Percentiles rank a stretch among this genome's conserved stretches.
Conservation (phyloP, 140 eudicot species). For the Bidens hawaiensis region DNA sequence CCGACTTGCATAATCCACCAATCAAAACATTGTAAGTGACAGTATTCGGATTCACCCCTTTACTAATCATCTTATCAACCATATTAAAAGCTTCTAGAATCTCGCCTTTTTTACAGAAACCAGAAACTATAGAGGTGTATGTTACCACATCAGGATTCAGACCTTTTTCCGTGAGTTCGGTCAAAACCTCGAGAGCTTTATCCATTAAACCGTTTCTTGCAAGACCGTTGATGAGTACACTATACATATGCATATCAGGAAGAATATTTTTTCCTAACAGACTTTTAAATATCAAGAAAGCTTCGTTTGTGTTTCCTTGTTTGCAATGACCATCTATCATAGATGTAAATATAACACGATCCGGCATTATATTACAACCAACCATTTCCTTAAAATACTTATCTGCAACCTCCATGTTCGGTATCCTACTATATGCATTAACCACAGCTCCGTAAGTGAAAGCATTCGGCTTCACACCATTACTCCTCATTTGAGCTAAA, state of each 20-base stretch:
- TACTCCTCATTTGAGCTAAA: slow-evolving; percentile 49
- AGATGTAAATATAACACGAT: slow-evolving; percentile 47
- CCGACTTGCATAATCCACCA: slow-evolving; percentile 59
- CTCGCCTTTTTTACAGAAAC: slow-evolving; percentile 66
- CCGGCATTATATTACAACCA: slow-evolving; percentile 49
- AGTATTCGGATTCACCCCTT: slow-evolving; percentile 63
- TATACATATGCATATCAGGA: slow-evolving; percentile 59
- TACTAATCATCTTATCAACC: slow-evolving; percentile 50
- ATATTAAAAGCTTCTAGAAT: slow-evolving; percentile 45
- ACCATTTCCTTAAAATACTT: slow-evolving; percentile 62
- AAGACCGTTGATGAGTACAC: slow-evolving; percentile 62
- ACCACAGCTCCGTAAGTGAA: slow-evolving; percentile 73
- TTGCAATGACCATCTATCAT: slow-evolving; percentile 81
- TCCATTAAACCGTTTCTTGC: slow-evolving; percentile 57
- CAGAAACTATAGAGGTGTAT: slow-evolving; percentile 68
- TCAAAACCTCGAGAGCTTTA: slow-evolving; percentile 49
- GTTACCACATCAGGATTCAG: slow-evolving; percentile 66
- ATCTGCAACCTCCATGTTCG: slow-evolving; percentile 58
- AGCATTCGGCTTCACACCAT: slow-evolving; percentile 59
- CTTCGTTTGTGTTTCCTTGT: slow-evolving; percentile 50
- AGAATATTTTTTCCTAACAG: slow-evolving; percentile 50
- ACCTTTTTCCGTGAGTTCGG: slow-evolving; percentile 46
- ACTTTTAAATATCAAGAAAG: slow-evolving; percentile 41
- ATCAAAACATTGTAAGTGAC: slow-evolving; percentile 74
- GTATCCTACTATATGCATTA: slow-evolving; percentile 46